Conservation (phyloP, 495 filamentous ascomycete genomes). For the Penicillium cinerascens region DNA sequence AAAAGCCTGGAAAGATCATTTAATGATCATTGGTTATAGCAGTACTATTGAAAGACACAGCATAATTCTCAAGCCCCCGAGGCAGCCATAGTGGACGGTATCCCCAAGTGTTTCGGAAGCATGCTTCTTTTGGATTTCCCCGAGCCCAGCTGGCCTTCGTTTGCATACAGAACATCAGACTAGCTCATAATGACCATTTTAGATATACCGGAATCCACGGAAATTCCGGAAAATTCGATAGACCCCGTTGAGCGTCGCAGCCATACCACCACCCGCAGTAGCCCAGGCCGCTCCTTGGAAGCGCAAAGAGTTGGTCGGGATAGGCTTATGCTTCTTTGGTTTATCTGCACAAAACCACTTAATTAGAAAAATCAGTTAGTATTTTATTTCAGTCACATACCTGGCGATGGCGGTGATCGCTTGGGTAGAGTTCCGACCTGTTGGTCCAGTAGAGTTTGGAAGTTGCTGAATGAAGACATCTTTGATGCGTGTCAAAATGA, state of each 20-base stretch:
- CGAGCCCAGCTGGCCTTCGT: neutral
- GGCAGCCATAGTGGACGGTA: neutral
- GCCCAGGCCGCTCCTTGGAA: slow-evolving; percentile 31
- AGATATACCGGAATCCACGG: slow-evolving; percentile 28
- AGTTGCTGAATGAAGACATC: slow-evolving; percentile 16
- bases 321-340: slow-evolving; percentile 9
- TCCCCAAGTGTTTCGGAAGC: neutral
- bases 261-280: slow-evolving; percentile 31
- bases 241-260: slow-evolving; percentile 28
- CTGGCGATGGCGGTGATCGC: neutral
- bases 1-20: neutral
- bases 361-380: neutral
- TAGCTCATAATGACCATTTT: neutral
- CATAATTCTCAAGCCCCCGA: neutral
- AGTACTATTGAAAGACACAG: neutral
- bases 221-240: slow-evolving; percentile 31
- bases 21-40: too few relatives aligned
- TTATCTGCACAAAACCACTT: neutral
- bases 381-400: neutral
- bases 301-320: slow-evolving; percentile 23
- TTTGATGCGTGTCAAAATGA: neutral
- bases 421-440: slow-evolving; percentile 19
- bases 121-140: neutral
- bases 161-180: too few relatives aligned
- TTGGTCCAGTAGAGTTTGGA: slow-evolving; percentile 20